Base-by-base conservation (phyloP, 805 yeast genomes). In the Wickerhamiella alocasiicola region DNA sequence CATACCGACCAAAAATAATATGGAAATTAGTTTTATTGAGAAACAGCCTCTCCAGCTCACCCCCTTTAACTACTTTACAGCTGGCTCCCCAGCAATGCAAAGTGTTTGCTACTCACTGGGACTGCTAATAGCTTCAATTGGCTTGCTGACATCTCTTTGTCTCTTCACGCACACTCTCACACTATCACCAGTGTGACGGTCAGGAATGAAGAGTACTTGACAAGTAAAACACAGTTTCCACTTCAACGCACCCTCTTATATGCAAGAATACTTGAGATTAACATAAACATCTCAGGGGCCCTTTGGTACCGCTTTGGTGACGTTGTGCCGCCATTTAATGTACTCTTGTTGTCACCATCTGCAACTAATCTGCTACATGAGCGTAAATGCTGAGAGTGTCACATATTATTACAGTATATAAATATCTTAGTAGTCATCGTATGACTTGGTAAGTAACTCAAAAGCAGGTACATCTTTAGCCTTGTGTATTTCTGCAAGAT, bases 401-500 rank as follows among this genome's bases (percentile, higher is more conserved):
- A n/a, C n/a, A n/a, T n/a, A n/a, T n/a, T n/a, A n/a, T n/a, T n/a
- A n/a, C n/a, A n/a, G n/a, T n/a, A 13, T 27, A 27, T 27, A 27
- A 27, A n/a, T 27, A 9, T 27, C 16, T 15, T 28, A 36, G 17
- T 36, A 36, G 15, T 36, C 33, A 18, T 36, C 39, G 20, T 36
- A 36, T 2, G 32, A 9, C 13, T 16, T 9, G 11, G 39, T 36
- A 19, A 36, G 21, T 6, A 36, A 6, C 21, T 17, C 32, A 28
- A 28, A 36, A 9, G 19, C 27, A 5, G 31, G 24, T 4, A 20
- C 35, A 12, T 37, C 29, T 18, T 38, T 43, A 27, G 31, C 5
- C 17, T 20, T n/a, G 6, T 38, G 30, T 20, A 43, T 30, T 9
- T 18, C 27, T n/a, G 33, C 34, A 31, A 35, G 31, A 21, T 43